Evolutionary conservation across 371 early-diverging fungal species (phyloP), one percentile per base, ranked within the genome.

Genomic region (Mucor piriformis): DNA sequence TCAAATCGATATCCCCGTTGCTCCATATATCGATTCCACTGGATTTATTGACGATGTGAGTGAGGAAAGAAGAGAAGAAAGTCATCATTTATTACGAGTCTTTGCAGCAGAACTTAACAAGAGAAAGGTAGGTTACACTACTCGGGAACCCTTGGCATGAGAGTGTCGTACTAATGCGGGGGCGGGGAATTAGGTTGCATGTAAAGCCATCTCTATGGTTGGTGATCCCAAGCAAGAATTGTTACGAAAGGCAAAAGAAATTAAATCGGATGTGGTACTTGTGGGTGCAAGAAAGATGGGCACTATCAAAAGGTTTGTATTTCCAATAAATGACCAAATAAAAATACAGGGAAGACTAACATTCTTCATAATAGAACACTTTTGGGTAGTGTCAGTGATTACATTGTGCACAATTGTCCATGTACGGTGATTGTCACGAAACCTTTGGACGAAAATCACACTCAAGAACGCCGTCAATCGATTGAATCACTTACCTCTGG

Each of bases 251-350:
- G 74, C 71, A 4, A 57, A 53, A 18, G 85, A 84, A 50, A 61
- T 81, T 16, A 73, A 81, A 43, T 79, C 85, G 3, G 85, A 85
- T 66, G 72, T 76, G 3, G 67, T 87, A 0, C 64, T 87, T 51
- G 71, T 87, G 67, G 86, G 88, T 7, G 81, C 82, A 13, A 74
- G 85, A 37, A 82, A 84, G 25, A 62, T 84, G 64, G 85, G 85
- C 0, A 61, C 72, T 0, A 63, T 83, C 20, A 80, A 79, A 59
- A 65, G 83, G 81, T 81, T 38, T 38, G 38, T 38, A 4, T 38
- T 38, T 38, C 15, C 5, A 42, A 42, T 8, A n/a, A 42, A 42
- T 18, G 8, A 42, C 8, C 13, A 16, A 16, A 16, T 3, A 16
- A 16, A 15, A 40, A 37, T 8, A 16, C 13, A 40, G 16, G 6